These are phyloP conservation scores for Skeletonema tropicum DNA, from an alignment of 108 stramenopile genomes.

Conservation along the genomic window DNA sequence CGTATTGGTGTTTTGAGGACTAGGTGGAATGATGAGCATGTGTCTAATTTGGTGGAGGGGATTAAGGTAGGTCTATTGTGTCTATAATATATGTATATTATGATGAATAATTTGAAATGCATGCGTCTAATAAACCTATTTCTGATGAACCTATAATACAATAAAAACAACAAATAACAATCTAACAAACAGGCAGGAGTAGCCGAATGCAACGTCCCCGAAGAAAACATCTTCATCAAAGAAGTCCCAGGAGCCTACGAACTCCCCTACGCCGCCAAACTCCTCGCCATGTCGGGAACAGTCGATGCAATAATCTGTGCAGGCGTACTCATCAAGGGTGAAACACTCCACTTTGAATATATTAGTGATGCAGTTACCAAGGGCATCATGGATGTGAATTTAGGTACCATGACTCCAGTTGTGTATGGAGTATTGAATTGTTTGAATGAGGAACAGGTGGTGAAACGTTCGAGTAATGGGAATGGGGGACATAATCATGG, in stretches of 20 bases:
- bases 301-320: constrained; percentile 95
- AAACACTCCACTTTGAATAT: constrained; percentile 99
- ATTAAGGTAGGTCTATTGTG: constrained; percentile 46
- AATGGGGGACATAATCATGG: constrained; percentile 91
- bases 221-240: constrained; percentile 91
- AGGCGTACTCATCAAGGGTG: constrained; percentile 98
- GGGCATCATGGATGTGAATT: constrained; percentile 95
- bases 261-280: constrained; percentile 93
- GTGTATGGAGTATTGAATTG: constrained; percentile 95
- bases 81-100: no score
- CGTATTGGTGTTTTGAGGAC: constrained; percentile 50
- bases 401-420: constrained; percentile 81
- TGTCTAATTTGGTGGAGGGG: constrained; percentile 79
- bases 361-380: constrained; percentile 91
- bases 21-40: constrained; percentile 91
- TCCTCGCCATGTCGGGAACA: constrained; percentile 91
- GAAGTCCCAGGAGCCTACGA: constrained; percentile 97
- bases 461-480: constrained; percentile 72
- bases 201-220: constrained; percentile 85
- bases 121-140: no score
- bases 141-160: no score
- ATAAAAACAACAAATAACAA: neutral
- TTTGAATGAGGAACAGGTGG: constrained; percentile 85
- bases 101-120: no score
- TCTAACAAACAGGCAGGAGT: constrained; percentile 43